These are phyloP conservation scores for Globisporangium irregulare DNA, from an alignment of 352 stramenopile genomes.

Conservation along the genomic window DNA sequence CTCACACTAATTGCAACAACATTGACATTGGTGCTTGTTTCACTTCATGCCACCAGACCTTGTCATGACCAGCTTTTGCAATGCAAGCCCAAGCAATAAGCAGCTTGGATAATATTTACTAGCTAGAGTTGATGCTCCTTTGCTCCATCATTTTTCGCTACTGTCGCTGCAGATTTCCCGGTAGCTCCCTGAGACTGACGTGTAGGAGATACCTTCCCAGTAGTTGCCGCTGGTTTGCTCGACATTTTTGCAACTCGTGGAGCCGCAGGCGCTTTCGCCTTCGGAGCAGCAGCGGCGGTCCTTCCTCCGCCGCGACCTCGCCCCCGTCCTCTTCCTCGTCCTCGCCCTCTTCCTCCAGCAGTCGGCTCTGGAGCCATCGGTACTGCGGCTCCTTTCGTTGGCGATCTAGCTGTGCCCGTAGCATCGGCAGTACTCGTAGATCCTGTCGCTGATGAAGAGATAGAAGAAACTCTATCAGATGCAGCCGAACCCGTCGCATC, in stretches of 20 bases:
- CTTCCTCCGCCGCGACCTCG: constrained; percentile 1
- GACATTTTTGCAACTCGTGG: background rate
- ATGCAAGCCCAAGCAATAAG: background rate
- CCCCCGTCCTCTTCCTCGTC: background rate
- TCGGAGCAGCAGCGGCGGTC: background rate
- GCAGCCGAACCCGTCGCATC: background rate
- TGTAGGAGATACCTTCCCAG: background rate
- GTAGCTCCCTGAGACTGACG: background rate
- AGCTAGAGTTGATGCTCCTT: background rate
- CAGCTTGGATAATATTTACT: background rate
- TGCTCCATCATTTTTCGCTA: background rate
- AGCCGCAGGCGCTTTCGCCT: background rate
- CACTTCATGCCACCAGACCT: background rate
- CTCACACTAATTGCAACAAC: background rate
- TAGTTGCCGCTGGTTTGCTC: background rate
- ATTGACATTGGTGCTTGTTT: background rate
- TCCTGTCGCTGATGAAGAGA: background rate
- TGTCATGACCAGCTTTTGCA: background rate
- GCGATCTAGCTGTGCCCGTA: background rate
- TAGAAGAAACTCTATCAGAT: background rate
- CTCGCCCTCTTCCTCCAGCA: constrained; percentile 3
- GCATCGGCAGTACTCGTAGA: background rate
- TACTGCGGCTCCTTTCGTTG: background rate
- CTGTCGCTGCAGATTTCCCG: background rate
- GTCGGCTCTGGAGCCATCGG: background rate